These are phyloP conservation scores for Pisolithus sp. DNA, from an alignment of 768 basidiomycete species.

Conservation along the genomic window DNA sequence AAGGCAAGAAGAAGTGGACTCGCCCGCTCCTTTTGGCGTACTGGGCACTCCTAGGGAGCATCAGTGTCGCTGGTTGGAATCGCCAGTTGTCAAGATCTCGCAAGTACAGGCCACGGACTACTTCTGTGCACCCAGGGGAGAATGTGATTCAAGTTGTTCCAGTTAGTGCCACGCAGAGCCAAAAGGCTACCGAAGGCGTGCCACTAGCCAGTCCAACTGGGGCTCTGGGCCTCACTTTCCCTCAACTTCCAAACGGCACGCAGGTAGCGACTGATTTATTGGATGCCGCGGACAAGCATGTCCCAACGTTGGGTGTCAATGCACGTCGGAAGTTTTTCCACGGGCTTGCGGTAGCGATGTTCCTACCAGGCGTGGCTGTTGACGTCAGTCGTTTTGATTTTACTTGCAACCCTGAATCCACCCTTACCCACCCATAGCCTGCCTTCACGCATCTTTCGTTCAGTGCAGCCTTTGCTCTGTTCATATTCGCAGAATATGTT, in stretches of 20 bases:
- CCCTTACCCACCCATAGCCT: conserved; percentile 49
- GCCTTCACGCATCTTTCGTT: conserved; percentile 95
- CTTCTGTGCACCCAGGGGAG: conserved; percentile 28
- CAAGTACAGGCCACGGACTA: conserved; percentile 50
- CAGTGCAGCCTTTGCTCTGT: conserved; percentile 89
- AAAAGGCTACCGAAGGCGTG: conserved; percentile 13
- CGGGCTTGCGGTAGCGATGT: conserved; percentile 92
- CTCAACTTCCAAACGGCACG: conserved; percentile 50
- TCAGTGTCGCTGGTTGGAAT: conserved; percentile 94
- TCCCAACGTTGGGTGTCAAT: conserved; percentile 86
- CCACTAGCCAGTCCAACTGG: conserved; percentile 12
- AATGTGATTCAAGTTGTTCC: conserved; percentile 22
- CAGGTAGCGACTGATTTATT: conserved; percentile 56
- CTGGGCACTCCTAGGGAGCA: conserved; percentile 72
- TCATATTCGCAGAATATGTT: conserved; percentile 95
- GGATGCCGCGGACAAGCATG: conserved; percentile 84
- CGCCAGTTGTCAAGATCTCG: conserved; percentile 78
- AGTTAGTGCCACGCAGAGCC: conserved; percentile 18
- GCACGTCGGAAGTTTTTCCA: conserved; percentile 96
- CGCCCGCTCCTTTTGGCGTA: conserved; percentile 73
- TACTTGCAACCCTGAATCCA: conserved; percentile 5
- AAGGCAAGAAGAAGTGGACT: conserved; percentile 73
- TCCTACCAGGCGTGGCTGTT: conserved; percentile 85
- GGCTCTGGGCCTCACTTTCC: conserved; percentile 30
- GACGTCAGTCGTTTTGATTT: conserved; percentile 57